Evolutionary conservation across 495 filamentous ascomycete species (phyloP).

Genomic region (Penicillium silybi): DNA sequence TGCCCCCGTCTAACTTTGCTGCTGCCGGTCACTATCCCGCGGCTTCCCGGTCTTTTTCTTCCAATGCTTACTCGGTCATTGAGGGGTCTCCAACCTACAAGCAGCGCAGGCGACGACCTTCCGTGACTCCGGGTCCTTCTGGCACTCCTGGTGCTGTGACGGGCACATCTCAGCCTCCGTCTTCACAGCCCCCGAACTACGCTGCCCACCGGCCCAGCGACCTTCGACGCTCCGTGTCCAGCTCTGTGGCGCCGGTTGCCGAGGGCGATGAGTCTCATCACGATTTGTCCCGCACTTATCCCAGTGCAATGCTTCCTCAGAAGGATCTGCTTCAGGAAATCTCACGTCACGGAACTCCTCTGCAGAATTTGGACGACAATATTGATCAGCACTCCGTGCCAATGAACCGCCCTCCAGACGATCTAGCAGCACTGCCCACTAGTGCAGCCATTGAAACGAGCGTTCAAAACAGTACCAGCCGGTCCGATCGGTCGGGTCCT

Average conservation of each 20-base stretch:
- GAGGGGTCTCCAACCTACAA: constrained; percentile 99
- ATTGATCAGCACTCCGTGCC: constrained; percentile 64
- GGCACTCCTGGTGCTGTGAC: constrained; percentile 57
- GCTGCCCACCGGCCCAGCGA: constrained; percentile 76
- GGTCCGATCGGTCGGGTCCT: constrained; percentile 59
- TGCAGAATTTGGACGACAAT: constrained; percentile 75
- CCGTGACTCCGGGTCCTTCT: constrained; percentile 71
- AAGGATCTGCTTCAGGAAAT: constrained; percentile 76
- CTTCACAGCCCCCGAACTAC: constrained; percentile 39
- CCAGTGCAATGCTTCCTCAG: constrained; percentile 63
- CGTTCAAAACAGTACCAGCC: constrained; percentile 55
- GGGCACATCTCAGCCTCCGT: constrained; percentile 28
- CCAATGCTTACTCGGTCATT: constrained; percentile 89
- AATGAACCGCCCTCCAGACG: constrained; percentile 60
- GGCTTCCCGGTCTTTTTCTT: constrained; percentile 64
- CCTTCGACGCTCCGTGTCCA: constrained; percentile 85
- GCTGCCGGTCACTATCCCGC: constrained; percentile 63
- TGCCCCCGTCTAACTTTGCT: constrained; percentile 81
- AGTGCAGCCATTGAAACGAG: constrained; percentile 57
- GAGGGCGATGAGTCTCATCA: constrained; percentile 71
- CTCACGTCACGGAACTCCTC: constrained; percentile 83
- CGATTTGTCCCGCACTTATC: constrained; percentile 62
- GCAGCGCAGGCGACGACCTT: constrained; percentile 88
- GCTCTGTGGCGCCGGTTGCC: constrained; percentile 75
- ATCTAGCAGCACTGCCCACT: constrained; percentile 61